These are phyloP conservation scores for Berberis vulgaris DNA, from an alignment of 164 flowering plant species.

Conservation along the genomic window DNA sequence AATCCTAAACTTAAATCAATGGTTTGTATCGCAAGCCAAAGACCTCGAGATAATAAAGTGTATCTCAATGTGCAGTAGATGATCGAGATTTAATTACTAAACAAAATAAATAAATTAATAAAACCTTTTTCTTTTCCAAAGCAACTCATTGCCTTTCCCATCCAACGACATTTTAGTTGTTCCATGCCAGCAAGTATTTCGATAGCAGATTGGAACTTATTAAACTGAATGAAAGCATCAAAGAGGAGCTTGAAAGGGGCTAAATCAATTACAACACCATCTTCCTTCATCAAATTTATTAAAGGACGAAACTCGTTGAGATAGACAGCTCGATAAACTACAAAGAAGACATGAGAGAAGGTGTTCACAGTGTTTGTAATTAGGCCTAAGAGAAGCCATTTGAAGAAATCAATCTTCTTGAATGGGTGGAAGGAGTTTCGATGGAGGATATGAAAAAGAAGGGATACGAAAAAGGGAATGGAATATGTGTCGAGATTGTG, in stretches of 20 bases:
- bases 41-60: too few relatives aligned
- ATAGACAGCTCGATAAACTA: slow-evolving; percentile 36
- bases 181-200: slow-evolving; percentile 65
- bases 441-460: slow-evolving; percentile 59
- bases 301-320: slow-evolving; percentile 38
- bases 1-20: too few relatives aligned
- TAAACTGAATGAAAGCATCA: slow-evolving; percentile 45
- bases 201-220: slow-evolving; percentile 54
- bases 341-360: slow-evolving; percentile 43
- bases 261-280: slow-evolving; percentile 49
- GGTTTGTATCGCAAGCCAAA: too few relatives aligned
- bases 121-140: too few relatives aligned
- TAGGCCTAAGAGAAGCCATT: slow-evolving; percentile 52
- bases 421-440: slow-evolving; percentile 31
- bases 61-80: too few relatives aligned
- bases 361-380: slow-evolving; percentile 51
- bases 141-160: too few relatives aligned
- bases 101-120: too few relatives aligned
- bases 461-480: slow-evolving; percentile 43
- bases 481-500: slow-evolving; percentile 33
- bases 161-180: slow-evolving; percentile 42
- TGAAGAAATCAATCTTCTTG: slow-evolving; percentile 65
- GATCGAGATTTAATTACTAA: too few relatives aligned
- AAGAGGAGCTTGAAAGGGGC: slow-evolving; percentile 49
- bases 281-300: slow-evolving; percentile 49